Conservation (phyloP, 805 yeast genomes). For the Ogataea pini region DNA sequence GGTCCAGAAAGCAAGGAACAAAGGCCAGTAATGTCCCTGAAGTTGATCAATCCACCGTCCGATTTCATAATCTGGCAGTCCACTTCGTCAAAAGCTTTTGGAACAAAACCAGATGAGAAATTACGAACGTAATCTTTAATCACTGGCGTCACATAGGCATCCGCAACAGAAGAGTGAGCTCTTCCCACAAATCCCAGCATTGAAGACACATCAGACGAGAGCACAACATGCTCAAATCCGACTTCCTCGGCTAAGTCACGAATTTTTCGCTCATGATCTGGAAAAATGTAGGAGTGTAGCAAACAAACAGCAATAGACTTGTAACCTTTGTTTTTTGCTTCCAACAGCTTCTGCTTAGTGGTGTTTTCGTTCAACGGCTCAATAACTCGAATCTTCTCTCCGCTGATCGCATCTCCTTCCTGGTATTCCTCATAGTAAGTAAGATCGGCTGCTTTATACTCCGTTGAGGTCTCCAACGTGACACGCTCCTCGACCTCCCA, state of each 20-base stretch:
- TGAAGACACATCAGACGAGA: conserved; percentile 68
- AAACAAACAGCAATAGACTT: conserved; percentile 70
- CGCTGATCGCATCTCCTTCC: conserved; percentile 54
- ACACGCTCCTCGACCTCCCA: conserved; percentile 88
- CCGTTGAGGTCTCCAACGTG: conserved; percentile 52
- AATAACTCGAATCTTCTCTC: conserved; percentile 62
- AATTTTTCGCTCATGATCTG: conserved; percentile 61
- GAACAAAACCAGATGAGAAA: conserved; percentile 59
- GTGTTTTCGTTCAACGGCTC: conserved; percentile 47
- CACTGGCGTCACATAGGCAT: conserved; percentile 80
- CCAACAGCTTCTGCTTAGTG: conserved; percentile 42
- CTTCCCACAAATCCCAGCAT: conserved; percentile 74
- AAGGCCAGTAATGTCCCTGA: conserved; percentile 78
- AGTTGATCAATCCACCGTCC: conserved; percentile 90
- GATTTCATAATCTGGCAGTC: conserved; percentile 87
- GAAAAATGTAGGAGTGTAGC: conserved; percentile 69
- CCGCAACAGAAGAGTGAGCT: conserved; percentile 75
- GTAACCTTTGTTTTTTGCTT: conserved; percentile 55
- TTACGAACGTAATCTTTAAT: conserved; percentile 61
- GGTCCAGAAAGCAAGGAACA: conserved; percentile 91
- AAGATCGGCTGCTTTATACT: conserved; percentile 12
- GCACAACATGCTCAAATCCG: conserved; percentile 67
- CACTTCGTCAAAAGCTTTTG: conserved; percentile 48
- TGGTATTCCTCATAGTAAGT: conserved; percentile 72
- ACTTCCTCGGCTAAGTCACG: conserved; percentile 58